phyloP scores from a whole-genome alignment of 768 basidiomycete species.

The Crassisporium funariophilum region DNA sequence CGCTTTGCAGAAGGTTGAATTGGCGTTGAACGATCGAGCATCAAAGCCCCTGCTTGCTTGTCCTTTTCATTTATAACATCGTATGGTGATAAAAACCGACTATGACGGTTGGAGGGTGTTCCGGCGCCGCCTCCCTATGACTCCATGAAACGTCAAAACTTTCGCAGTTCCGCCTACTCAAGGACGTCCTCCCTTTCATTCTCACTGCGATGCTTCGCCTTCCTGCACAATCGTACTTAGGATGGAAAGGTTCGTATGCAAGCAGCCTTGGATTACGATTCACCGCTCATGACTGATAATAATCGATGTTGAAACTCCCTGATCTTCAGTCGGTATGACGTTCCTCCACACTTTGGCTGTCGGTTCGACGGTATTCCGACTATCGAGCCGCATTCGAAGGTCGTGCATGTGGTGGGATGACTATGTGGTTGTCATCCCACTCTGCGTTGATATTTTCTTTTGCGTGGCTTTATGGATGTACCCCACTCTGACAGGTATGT shows the following conservation, averaged over 20 bases:
- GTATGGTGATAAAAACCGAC: too few relatives aligned
- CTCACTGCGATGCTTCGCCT: too few relatives aligned
- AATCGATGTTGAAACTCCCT: neutral
- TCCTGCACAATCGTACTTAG: conserved; percentile 9
- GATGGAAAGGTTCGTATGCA: conserved; percentile 11
- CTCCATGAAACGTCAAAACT: too few relatives aligned
- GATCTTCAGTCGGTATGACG: conserved; percentile 6
- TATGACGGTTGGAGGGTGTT: too few relatives aligned
- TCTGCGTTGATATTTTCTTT: conserved; percentile 12
- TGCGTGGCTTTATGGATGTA: neutral
- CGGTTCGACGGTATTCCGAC: conserved; percentile 18
- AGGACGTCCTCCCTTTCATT: too few relatives aligned
- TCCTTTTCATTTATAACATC: too few relatives aligned
- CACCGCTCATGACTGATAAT: neutral
- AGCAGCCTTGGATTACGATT: neutral
- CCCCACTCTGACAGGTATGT: too few relatives aligned
- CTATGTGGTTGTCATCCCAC: conserved; percentile 18
- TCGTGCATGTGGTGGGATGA: conserved; percentile 28
- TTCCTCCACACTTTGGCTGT: conserved; percentile 20
- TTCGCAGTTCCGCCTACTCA: too few relatives aligned
- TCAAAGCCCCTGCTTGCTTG: too few relatives aligned
- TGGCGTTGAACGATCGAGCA: too few relatives aligned
- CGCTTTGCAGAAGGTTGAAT: too few relatives aligned
- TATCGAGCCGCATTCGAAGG: conserved; percentile 15
- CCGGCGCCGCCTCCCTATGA: too few relatives aligned